phyloP scores from a whole-genome alignment of 176 grass and related monocot genomes.

The Triticum monococcum region DNA sequence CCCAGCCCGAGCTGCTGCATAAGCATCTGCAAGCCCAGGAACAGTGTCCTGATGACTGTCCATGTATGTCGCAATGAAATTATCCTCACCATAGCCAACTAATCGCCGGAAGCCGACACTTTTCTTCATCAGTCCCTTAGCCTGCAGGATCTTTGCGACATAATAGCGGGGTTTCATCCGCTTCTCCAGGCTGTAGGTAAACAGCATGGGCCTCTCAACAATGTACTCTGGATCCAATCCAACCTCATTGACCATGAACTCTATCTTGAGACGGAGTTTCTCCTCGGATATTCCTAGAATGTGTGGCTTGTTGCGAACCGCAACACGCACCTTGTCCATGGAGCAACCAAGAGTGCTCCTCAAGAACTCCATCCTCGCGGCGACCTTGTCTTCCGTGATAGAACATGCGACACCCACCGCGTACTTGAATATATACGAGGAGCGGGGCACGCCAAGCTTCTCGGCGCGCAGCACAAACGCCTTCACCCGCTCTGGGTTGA shows the following conservation, averaged over 20 bases:
- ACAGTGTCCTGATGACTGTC: conserved; percentile 22
- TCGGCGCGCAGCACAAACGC: neutral
- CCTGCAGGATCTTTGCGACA: conserved; percentile 43
- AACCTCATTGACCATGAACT: conserved; percentile 30
- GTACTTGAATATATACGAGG: neutral
- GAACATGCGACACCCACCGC: neutral
- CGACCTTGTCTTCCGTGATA: neutral
- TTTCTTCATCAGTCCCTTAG: conserved; percentile 12
- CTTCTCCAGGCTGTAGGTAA: conserved; percentile 46
- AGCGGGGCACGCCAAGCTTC: conserved; percentile 25
- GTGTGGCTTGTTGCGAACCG: neutral
- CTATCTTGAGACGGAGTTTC: neutral
- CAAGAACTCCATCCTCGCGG: conserved; percentile 35
- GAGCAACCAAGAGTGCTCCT: conserved; percentile 35
- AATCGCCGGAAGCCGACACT: neutral
- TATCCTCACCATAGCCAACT: neutral
- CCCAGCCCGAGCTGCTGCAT: conserved; percentile 11
- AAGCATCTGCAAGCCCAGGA: conserved; percentile 26
- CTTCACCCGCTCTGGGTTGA: neutral
- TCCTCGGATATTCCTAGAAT: conserved; percentile 13
- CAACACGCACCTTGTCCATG: neutral
- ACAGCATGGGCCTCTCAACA: neutral
- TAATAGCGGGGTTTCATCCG: conserved; percentile 26
- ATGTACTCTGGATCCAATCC: conserved; percentile 18
- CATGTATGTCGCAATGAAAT: conserved; percentile 8